Base-by-base conservation (phyloP, 1,284 basidiomycete genomes). In the Sutorius eximius region DNA sequence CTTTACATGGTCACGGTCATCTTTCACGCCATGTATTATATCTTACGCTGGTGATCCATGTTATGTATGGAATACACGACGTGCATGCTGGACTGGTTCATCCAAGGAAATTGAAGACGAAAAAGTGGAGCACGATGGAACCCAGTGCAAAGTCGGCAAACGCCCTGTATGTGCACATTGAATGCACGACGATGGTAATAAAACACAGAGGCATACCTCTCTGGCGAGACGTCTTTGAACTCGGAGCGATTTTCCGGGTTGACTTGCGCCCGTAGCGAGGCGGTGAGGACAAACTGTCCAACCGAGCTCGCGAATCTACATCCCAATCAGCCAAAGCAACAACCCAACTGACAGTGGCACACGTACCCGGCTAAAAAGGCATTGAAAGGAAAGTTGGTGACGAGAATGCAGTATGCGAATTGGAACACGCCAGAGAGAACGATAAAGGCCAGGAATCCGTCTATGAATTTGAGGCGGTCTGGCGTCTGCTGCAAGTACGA, bases 61-160 rank as follows among this genome's bases (percentile, higher is more conserved):
- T 30, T 27, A 43, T 43, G 36, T 5, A 33, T 40, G 45, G 34
- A 36, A 47, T 52, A 22, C 30, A 42, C 36, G 34, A 27, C 34
- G 20, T 11, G 15, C 1, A 13, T 48, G 13, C 4, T 27, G 36
- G 34, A 29, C 13, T 16, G 13, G 29, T 47, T 77, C 73, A 92
- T 63, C 91, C 91, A 9, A 93, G 80, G 82, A 98, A 99, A 76
- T 98, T 98, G 82, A 89, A 98, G 52, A 97, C 95, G 71, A 99
- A 99, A 78, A 98, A 96, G 75, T 99, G 96, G 49, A 99, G 79
- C 42, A 98, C 86, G 58, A 99, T 87, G 1, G 94, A 96, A 16
- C 95, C 95, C 49, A 97, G 76, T 30, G 92, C 89, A 68, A 98
- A 99, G 71, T 99, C 97, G 43, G 91, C 95, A 67, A 99, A 99